Conservation (phyloP, 768 basidiomycete species). For the Porphyrellus cyaneotinctus region DNA sequence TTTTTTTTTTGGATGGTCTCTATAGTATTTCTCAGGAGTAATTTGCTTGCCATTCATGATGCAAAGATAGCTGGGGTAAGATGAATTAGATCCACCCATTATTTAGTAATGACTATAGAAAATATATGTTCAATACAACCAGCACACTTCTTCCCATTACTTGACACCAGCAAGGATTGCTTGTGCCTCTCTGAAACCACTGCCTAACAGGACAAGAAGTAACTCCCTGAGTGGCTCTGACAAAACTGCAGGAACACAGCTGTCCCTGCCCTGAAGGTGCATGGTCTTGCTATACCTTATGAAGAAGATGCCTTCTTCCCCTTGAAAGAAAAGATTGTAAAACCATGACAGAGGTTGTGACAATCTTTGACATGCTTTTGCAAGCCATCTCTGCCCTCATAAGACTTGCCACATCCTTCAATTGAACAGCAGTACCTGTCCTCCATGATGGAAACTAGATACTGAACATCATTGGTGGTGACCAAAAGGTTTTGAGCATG, state of each 20-base stretch:
- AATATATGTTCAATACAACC: background rate
- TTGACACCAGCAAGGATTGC: background rate
- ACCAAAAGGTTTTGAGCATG: background rate
- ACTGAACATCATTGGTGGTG: background rate
- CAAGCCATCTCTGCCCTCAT: background rate
- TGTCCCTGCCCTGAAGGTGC: background rate
- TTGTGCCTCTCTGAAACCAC: no score
- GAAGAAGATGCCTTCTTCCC: background rate
- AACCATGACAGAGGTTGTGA: background rate
- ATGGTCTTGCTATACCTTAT: slow-evolving; percentile 9
- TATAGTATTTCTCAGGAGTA: background rate
- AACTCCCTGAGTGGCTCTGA: background rate
- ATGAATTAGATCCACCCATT: background rate
- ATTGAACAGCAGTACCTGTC: background rate
- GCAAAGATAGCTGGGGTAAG: background rate
- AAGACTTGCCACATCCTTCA: background rate
- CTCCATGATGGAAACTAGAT: background rate
- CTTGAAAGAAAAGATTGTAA: slow-evolving; percentile 9
- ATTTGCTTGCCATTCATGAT: background rate
- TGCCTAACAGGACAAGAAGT: background rate
- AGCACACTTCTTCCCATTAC: background rate
- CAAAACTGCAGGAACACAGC: slow-evolving; percentile 1
- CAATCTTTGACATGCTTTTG: background rate
- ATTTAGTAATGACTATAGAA: background rate
- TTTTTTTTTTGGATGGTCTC: background rate